phyloP scores from a whole-genome alignment of 2,329 filamentous ascomycete genomes.

The Diaporthe ampelina region DNA sequence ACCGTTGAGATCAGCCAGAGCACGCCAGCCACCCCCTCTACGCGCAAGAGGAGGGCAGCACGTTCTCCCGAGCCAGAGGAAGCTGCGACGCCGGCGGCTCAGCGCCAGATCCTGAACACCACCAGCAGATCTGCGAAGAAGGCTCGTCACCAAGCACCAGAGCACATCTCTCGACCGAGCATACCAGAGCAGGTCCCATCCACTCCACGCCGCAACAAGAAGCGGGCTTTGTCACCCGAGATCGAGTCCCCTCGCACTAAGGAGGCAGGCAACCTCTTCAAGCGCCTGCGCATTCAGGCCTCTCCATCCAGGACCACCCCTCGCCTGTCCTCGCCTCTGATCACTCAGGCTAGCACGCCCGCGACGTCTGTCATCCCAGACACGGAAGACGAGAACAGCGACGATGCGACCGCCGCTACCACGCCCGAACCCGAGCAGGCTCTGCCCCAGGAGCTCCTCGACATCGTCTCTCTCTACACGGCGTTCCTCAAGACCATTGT shows the following conservation, averaged over 20 bases:
- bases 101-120: constrained; percentile 12
- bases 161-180: neutral
- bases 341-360: constrained; percentile 51
- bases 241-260: constrained; percentile 44
- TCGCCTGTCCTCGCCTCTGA: constrained; percentile 50
- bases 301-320: constrained; percentile 48
- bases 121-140: constrained; percentile 35
- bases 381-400: constrained; percentile 51
- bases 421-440: constrained; percentile 42
- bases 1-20: constrained; percentile 45
- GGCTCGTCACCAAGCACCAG: constrained; percentile 36
- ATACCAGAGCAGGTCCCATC: constrained; percentile 47
- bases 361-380: constrained; percentile 55
- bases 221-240: constrained; percentile 43
- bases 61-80: constrained; percentile 49
- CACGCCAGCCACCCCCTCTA: constrained; percentile 47
- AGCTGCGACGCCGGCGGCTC: constrained; percentile 1
- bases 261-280: constrained; percentile 54
- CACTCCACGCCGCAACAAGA: constrained; percentile 37
- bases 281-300: constrained; percentile 57
- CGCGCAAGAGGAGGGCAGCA: constrained; percentile 53
- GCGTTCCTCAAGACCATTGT: constrained; percentile 78
- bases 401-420: constrained; percentile 42
- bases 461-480: constrained; percentile 74
- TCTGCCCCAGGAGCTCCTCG: constrained; percentile 67